Conservation (phyloP, 495 filamentous ascomycete species). For the Pseudoneurospora amorphoporcata region DNA sequence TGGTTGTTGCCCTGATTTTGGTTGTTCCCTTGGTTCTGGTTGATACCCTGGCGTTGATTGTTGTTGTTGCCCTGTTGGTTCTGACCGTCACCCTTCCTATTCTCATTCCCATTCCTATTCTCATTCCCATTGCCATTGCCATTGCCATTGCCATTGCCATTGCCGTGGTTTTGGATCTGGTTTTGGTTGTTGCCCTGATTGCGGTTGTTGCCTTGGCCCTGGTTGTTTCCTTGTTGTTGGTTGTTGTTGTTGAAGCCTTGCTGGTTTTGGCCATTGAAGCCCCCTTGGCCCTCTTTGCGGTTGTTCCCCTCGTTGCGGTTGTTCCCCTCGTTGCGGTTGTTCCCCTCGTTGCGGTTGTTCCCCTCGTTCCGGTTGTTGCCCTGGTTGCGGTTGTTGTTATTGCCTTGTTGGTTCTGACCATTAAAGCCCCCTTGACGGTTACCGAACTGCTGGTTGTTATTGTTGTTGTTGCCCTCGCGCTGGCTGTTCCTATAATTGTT, state of each 20-base stretch:
- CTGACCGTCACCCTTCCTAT: too few species aligned
- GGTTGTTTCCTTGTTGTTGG: too few species aligned
- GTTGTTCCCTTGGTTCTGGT: neutral
- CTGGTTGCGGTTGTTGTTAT: neutral
- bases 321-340: neutral
- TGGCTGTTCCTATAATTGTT: neutral
- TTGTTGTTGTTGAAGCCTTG: neutral
- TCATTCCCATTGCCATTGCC: too few species aligned
- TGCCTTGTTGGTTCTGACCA: neutral
- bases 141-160: too few species aligned
- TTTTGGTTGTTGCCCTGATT: neutral
- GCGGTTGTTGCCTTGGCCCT: neutral
- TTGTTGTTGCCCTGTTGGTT: neutral
- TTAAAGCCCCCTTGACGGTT: neutral
- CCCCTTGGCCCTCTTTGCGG: neutral
- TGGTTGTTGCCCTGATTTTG: neutral
- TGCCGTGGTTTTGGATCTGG: neutral
- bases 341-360: neutral
- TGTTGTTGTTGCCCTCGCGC: neutral
- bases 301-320: too few species aligned
- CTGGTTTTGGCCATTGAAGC: neutral
- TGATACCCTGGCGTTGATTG: neutral
- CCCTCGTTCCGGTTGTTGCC: neutral
- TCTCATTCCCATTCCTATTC: too few species aligned
- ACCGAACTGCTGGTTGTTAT: constrained; percentile 3